Evolutionary conservation across 2,329 filamentous ascomycete genomes (phyloP).

Genomic region (Colletotrichum paranaense): DNA sequence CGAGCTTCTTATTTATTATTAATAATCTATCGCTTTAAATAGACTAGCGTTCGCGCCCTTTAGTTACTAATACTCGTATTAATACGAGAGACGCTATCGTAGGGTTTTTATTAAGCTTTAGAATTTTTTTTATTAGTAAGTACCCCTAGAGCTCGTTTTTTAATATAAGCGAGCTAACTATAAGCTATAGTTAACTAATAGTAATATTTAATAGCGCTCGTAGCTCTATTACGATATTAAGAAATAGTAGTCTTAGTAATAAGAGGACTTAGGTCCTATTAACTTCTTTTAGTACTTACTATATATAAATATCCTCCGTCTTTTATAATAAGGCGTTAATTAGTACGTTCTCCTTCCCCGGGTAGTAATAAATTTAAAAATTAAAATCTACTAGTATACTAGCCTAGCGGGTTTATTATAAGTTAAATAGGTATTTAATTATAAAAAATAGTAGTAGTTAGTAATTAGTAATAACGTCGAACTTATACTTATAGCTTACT

Average conservation of each 20-base stretch:
- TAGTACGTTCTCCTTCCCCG: no score
- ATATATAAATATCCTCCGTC: rapidly evolving
- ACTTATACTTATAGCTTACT: rapidly evolving
- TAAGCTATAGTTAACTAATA: rapidly evolving
- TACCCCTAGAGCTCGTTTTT: rapidly evolving
- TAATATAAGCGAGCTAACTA: rapidly evolving
- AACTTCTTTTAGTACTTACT: no score
- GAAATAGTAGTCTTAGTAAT: rapidly evolving
- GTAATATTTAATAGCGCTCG: rapidly evolving
- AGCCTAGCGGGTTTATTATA: rapidly evolving
- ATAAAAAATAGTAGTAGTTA: no score
- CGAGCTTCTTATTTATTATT: rapidly evolving
- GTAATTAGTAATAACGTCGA: rapidly evolving
- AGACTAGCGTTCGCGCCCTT: rapidly evolving
- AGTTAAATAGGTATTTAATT: rapidly evolving
- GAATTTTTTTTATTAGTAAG: no score
- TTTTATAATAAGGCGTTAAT: rapidly evolving
- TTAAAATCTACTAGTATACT: rapidly evolving
- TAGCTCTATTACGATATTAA: rapidly evolving
- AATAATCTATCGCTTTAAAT: rapidly evolving
- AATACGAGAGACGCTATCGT: rapidly evolving
- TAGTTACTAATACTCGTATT: rapidly evolving
- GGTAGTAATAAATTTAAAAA: rapidly evolving
- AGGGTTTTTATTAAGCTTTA: rapidly evolving
- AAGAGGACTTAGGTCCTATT: rapidly evolving